Base-by-base conservation (phyloP, 2,329 filamentous ascomycete species). In the Paracorniculantispora psalliotae region DNA sequence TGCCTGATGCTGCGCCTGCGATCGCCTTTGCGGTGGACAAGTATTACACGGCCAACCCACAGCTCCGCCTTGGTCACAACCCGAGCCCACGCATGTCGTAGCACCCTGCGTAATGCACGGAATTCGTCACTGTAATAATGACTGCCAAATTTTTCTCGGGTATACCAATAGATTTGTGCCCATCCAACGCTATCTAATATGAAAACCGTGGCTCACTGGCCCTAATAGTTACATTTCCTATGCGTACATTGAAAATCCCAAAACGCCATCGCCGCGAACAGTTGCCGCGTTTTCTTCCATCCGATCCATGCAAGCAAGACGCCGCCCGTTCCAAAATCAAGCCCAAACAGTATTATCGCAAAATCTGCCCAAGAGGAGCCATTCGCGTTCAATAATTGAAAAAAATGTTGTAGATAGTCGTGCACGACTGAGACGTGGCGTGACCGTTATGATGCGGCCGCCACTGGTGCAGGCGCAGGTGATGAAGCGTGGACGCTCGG, bases 401-500 rank as follows among this genome's bases (percentile, higher is more conserved):
- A 28, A 39, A 37, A 39, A 7, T 3, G 30, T 30, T 17, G 21
- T 26, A 25, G 13, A 30, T 13, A 23, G 33, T 33, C 13, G n/a
- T 7, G 4, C n/a, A 23, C 19, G 17, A 41, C 12, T 23, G 26
- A 12, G 4, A 21, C 3, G 35, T 30, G 9, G 9, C 15, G 10
- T 17, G 17, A 33, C 44, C 23, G 23, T 59, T 68, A 74, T 64
- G 71, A 81, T 21, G 78, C 76, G 25, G 79, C 77, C 28, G 75
- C 67, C 54, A 82, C 72, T n/a, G 79, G 80, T 28, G 54, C 54
- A 28, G 52, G 39, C 19, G 39, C 39, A 0, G 82, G 81, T 7
- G 82, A 84, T 55, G 79, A 79, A 7, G 76, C 77, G n/a, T 77
- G 71, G 13, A 81, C 65, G 64, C 81, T 84, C 9, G 79, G 74